Evolutionary conservation across 805 yeast species (phyloP), one percentile per base, ranked within the genome.

Genomic region (Yarrowia porcina): DNA sequence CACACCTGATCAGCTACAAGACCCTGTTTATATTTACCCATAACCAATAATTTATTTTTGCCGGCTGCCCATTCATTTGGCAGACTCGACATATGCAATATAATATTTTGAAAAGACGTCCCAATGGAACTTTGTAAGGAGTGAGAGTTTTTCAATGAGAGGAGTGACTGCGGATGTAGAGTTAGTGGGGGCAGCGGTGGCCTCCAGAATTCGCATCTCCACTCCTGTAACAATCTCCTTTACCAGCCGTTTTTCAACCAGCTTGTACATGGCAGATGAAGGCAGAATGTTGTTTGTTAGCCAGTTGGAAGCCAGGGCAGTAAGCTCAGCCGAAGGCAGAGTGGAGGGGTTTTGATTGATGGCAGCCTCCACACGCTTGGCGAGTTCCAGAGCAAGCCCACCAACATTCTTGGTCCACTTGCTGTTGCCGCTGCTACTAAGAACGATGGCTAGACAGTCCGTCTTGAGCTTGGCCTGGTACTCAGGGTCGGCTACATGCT

Each of bases 351-450:
- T 63, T 9, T 60, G 54, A 35, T 32, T 68, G 20, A 63, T 64
- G 20, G 61, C 64, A 18, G 61, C 56, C 57, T 66, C 69, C 7
- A 64, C 68, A 4, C 70, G 64, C 67, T 82, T 81, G 33, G 82
- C 81, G 54, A 88, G 70, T 71, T 87, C 96, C 65, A 90, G 79
- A 4, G 93, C 82, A 66, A 90, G 83, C 15, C 88, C 79, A 66
- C 84, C 81, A 25, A 89, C 82, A 73, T 90, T 90, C 70, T 89
- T 83, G 0, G 97, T 90, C 97, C 97, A 90, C 76, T 91, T 89
- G 64, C 89, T 84, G 72, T 88, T 89, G 1, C 96, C 96, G 69
- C 86, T 88, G 64, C 88, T 90, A 74, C 90, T 96, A 33, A 90
- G 83, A 17, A 90, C 90, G 49, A 90, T 87, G 32, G 92, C 87